A percentile compares a stretch with the other conserved stretches of the same genome.
Evolutionary conservation across 345 rosid species (phyloP).

Genomic region (Gossypium sturtianum): DNA sequence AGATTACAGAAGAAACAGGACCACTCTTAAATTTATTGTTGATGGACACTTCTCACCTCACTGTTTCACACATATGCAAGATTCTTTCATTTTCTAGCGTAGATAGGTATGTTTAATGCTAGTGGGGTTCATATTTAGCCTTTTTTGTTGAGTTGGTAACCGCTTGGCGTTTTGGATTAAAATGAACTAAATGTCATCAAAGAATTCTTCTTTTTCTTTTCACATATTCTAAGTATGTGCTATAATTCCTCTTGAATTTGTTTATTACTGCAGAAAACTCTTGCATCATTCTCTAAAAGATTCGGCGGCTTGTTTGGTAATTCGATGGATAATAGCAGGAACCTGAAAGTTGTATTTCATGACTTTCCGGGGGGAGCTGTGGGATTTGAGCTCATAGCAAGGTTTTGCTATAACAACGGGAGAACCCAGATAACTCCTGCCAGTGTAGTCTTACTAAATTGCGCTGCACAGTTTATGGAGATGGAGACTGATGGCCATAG

Average conservation of each 20-base stretch:
- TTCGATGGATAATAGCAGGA: slow-evolving; percentile 7
- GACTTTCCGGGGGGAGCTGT: slow-evolving; percentile 53
- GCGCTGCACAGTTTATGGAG: slow-evolving; percentile 44
- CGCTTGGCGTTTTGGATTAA: not conserved
- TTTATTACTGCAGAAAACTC: slow-evolving; percentile 26
- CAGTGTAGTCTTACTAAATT: slow-evolving; percentile 31
- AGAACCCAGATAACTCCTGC: slow-evolving; percentile 26
- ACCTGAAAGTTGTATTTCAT: slow-evolving; percentile 38
- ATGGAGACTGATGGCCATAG: slow-evolving; percentile 21
- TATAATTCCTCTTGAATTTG: not conserved
- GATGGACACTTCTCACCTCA: slow-evolving; percentile 13
- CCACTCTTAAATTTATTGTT: slow-evolving; percentile 16
- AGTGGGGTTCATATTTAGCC: slow-evolving; percentile 14
- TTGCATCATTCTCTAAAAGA: slow-evolving; percentile 36
- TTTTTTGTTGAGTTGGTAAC: slow-evolving; percentile 8
- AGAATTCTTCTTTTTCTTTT: not conserved
- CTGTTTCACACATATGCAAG: not conserved
- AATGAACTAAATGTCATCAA: not conserved
- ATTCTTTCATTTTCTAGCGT: slow-evolving; percentile 4
- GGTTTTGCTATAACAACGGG: slow-evolving; percentile 46
- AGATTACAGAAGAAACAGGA: not conserved
- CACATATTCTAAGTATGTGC: not conserved
- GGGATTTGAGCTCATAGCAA: slow-evolving; percentile 52
- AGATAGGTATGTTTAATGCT: not conserved
- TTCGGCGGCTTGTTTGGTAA: slow-evolving; percentile 27